Evolutionary conservation across 805 yeast genomes (phyloP).

Genomic region (Kurtzmaniella fragi): DNA sequence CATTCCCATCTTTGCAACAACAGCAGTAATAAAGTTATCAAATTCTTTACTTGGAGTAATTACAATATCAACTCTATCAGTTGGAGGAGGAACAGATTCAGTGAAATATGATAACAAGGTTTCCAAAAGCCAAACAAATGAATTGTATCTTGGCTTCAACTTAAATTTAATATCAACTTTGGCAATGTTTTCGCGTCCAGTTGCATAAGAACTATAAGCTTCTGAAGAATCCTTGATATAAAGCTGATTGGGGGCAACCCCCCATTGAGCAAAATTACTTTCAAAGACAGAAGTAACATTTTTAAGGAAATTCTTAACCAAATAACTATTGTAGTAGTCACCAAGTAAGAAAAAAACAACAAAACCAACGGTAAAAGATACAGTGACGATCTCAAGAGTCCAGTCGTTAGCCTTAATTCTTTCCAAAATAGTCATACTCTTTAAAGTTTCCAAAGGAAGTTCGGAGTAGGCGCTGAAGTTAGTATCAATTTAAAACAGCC

Average conservation of each 20-base stretch:
- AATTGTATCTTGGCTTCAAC: conserved; percentile 76
- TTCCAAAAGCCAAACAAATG: conserved; percentile 65
- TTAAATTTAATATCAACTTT: conserved; percentile 56
- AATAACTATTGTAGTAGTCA: conserved; percentile 46
- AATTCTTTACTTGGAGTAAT: conserved; percentile 51
- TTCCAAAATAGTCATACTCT: conserved; percentile 50
- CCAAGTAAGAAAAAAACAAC: conserved; percentile 55
- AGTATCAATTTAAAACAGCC: too few relatives aligned
- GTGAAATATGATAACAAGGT: conserved; percentile 52
- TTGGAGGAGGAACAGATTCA: conserved; percentile 48
- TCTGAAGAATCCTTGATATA: conserved; percentile 61
- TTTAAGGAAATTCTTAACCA: conserved; percentile 50
- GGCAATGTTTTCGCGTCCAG: conserved; percentile 80
- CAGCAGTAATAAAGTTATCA: conserved; percentile 74
- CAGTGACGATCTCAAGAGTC: conserved; percentile 62
- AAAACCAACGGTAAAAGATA: conserved; percentile 47
- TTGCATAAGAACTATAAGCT: conserved; percentile 67
- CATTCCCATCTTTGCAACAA: conserved; percentile 85
- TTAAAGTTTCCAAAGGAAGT: conserved; percentile 49
- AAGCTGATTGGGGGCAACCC: conserved; percentile 43
- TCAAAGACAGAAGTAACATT: conserved; percentile 49
- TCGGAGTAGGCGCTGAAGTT: conserved; percentile 13
- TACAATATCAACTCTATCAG: conserved; percentile 56
- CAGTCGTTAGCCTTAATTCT: conserved; percentile 66
- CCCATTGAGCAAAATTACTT: conserved; percentile 75